Base-by-base conservation (phyloP, 495 filamentous ascomycete genomes). In the Massariosphaeria phaeospora region DNA sequence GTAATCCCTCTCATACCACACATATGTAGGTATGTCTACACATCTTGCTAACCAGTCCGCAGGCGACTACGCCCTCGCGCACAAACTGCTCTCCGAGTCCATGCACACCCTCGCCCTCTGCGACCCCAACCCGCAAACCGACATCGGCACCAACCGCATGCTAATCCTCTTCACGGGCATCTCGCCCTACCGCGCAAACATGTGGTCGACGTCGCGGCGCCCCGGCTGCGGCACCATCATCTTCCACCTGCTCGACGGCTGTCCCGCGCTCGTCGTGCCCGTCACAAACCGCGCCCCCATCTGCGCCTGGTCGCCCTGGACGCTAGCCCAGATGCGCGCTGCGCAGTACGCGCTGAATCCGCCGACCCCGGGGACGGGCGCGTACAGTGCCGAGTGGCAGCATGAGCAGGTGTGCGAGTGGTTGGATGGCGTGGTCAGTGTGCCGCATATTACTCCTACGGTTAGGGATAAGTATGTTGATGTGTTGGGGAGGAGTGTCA, bases 171-270 rank as follows among this genome's bases (percentile, higher is more conserved):
- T 72, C 48, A 64, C 66, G 24, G 70, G 64, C 25, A 70, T 72
- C 51, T 63, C 70, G 1, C 70, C 70, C 38, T 71, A 53, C 46
- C 60, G 70, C n/a, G 62, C 48, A 11, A 59, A 64, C 18, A 72
- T 72, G 70, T 72, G 70, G 70, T 69, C 66, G 33, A 61, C 59
- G n/a, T 72, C 70, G n/a, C 62, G 70, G 2, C 65, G 70, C 8
- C 70, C 70, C 6, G 70, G 70, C n/a, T 68, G 70, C 57, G 55
- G 60, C 49, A 63, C 64, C n/a, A 57, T 72, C n/a, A 63, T 68
- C 56, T 70, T 70, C 52, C 70, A 73, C 54, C 46, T 72, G 9
- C 52, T 71, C 2, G 64, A 72, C 48, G 70, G 70, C 41, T 70
- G 65, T 24, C 70, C 70, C 1, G 52, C 70, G 6, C 58, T 72